Conservation (phyloP, 345 rosid genomes). For the Salix koriyanagi region DNA sequence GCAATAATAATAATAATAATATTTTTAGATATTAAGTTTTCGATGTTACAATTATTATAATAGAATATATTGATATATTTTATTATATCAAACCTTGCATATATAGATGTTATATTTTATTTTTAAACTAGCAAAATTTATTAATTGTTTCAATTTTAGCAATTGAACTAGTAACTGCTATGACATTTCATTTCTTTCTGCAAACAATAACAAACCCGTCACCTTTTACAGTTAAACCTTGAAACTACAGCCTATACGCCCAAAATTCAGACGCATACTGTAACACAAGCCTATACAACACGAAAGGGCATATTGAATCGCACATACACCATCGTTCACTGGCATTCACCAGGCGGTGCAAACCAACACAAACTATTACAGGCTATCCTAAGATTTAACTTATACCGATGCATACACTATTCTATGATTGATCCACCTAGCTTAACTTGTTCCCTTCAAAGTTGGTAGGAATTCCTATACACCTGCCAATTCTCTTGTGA, state of each 20-base stretch:
- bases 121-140: too few relatives aligned
- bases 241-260: not conserved
- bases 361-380: not conserved
- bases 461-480: not conserved
- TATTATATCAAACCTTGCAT: too few relatives aligned
- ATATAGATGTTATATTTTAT: too few relatives aligned
- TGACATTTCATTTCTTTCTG: not conserved
- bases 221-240: not conserved
- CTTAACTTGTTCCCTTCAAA: not conserved
- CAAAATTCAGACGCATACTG: not conserved
- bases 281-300: not conserved
- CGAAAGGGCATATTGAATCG: not conserved
- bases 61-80: rapidly evolving
- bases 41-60: too few relatives aligned
- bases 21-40: too few relatives aligned
- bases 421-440: not conserved
- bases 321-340: not conserved
- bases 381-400: not conserved
- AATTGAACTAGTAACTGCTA: too few relatives aligned
- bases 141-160: too few relatives aligned
- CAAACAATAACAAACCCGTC: not conserved
- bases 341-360: not conserved
- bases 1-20: too few relatives aligned
- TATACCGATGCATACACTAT: not conserved
- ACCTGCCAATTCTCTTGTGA: not conserved